Conservation (phyloP, 805 yeast genomes). For the Yarrowia alimentaria region DNA sequence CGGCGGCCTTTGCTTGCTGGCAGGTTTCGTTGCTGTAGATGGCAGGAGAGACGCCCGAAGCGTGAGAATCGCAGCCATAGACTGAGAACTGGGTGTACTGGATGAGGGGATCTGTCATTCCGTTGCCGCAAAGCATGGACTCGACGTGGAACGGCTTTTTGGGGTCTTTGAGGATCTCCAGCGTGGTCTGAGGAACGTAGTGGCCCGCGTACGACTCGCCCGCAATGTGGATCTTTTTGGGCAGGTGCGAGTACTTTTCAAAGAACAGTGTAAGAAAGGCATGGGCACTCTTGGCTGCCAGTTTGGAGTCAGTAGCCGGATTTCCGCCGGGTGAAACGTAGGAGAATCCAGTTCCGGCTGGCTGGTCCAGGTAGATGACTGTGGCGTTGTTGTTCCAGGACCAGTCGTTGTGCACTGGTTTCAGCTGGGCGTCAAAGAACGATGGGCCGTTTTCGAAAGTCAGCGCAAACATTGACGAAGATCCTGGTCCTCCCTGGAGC, state of each 20-base stretch:
- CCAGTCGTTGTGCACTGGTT: constrained; percentile 63
- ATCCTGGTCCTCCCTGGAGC: constrained; percentile 88
- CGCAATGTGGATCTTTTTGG: constrained; percentile 64
- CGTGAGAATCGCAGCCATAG: constrained; percentile 77
- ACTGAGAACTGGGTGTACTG: constrained; percentile 79
- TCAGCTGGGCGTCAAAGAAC: constrained; percentile 51
- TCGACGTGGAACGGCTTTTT: constrained; percentile 60
- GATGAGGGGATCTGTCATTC: constrained; percentile 70
- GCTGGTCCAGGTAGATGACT: constrained; percentile 78
- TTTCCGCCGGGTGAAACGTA: constrained; percentile 45
- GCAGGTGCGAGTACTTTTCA: constrained; percentile 50
- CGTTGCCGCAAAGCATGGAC: constrained; percentile 85
- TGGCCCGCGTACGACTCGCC: constrained; percentile 87
- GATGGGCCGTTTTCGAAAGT: constrained; percentile 83
- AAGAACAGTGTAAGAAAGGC: constrained; percentile 73
- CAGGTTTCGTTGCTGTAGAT: constrained; percentile 73
- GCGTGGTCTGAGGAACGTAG: constrained; percentile 75
- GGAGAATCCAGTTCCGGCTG: constrained; percentile 74
- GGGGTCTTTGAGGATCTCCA: constrained; percentile 60
- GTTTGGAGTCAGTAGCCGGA: constrained; percentile 53
- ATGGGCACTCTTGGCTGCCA: constrained; percentile 75
- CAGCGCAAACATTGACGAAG: constrained; percentile 74
- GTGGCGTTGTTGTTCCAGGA: constrained; percentile 81
- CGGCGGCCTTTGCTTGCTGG: constrained; percentile 55
- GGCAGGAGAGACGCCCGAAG: constrained; percentile 70